Conservation (phyloP, 2,329 filamentous ascomycete species). For the Ramularia collo-cygni region DNA sequence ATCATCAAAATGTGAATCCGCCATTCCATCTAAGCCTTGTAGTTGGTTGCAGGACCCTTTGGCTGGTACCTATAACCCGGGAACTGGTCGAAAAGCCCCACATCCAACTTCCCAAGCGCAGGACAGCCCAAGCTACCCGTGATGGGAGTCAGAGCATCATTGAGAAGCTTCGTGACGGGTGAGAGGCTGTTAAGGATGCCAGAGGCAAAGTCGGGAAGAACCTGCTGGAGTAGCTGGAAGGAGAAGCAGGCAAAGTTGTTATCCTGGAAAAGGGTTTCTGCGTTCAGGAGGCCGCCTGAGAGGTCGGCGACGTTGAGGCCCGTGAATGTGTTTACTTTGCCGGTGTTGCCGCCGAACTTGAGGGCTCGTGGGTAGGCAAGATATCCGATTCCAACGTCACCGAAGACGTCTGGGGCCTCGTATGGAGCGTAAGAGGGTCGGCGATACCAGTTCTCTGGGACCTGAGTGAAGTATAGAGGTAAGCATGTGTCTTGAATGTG, state of each 20-base stretch:
- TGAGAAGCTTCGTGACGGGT: constrained; percentile 12
- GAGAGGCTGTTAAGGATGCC: constrained; percentile 5
- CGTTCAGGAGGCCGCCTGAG: constrained; percentile 27
- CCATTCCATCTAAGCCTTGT: too few relatives aligned
- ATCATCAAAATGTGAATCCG: too few relatives aligned
- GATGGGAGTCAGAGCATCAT: constrained; percentile 11
- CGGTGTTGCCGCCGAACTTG: constrained; percentile 31
- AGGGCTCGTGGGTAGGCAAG: constrained; percentile 23
- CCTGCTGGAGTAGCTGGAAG: constrained; percentile 30
- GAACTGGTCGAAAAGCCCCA: constrained; percentile 12
- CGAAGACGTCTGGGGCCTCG: constrained; percentile 21
- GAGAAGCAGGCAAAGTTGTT: constrained; percentile 33
- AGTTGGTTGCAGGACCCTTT: constrained; percentile 17
- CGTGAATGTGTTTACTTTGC: constrained; percentile 28
- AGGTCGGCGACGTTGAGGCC: constrained; percentile 30
- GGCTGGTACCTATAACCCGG: constrained; percentile 19
- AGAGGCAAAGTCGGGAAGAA: constrained; percentile 23
- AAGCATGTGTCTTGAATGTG: too few relatives aligned
- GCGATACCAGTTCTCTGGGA: constrained; percentile 35
- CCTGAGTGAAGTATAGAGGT: constrained; percentile 14
- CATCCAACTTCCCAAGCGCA: constrained; percentile 13
- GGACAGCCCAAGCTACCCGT: constrained; percentile 15
- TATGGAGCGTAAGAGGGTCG: constrained; percentile 21
- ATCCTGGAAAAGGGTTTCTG: constrained; percentile 18
- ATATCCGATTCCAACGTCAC: constrained; percentile 11